Base-by-base conservation (phyloP, 305 asterid species). In the Solanum hybrid region DNA sequence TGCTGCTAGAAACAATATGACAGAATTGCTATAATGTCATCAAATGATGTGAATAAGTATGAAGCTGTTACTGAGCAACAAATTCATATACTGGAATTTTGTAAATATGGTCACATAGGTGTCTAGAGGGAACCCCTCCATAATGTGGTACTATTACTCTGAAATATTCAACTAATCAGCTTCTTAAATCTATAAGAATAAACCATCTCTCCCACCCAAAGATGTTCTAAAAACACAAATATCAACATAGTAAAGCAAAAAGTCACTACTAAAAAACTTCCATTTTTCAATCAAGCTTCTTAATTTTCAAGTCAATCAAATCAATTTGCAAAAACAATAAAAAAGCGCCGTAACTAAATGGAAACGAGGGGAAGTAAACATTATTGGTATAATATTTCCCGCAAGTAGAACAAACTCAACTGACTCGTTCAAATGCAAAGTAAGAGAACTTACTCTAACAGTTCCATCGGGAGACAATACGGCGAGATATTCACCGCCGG, bases 401-500 rank as follows among this genome's bases (percentile, higher is more conserved):
- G 3, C 17, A 17, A 45, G 73, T 45, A 31, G 73, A 27, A 45
- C 26, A 45, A 45, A 83, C 73, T 83, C 37, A 83, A n/a, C 26
- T 15, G 87, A 13, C 27, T 45, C 8, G 20, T 83, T 83, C 26
- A 81, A 29, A 15, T 81, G n/a, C 22, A 45, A 31, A 83, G 39
- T 29, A 27, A 10, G 31, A 61, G n/a, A 80, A 80, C 88, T 68
- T 87, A 91, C 92, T 90, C 79, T 91, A 79, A 91, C 82, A 24
- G 76, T 75, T 79, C 81, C 90, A 33, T 89, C 87, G 9, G 90
- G 70, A 17, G 92, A 89, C 77, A 91, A 79, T 37, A 89, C 65
- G 22, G 91, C 90, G 39, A 89, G 91, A 76, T 81, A 91, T 29
- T 89, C 88, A 61, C 91, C 91, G 77, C 78, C 89, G 22, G 36